Base-by-base conservation (phyloP, 371 early-diverging fungal genomes). In the Rhizomucor pusillus region DNA sequence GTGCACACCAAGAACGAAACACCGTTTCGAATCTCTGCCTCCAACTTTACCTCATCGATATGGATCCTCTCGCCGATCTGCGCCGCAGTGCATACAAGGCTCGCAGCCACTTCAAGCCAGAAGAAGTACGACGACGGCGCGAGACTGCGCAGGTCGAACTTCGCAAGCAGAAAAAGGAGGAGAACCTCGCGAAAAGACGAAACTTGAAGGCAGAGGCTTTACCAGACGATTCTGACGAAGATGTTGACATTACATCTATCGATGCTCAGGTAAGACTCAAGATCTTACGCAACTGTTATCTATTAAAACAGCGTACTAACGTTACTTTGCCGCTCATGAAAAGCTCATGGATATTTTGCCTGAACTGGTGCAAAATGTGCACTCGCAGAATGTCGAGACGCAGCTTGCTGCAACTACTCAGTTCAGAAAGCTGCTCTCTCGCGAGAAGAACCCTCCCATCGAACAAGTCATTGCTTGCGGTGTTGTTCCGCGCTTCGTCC, bases 391-490 rank as follows among this genome's bases (percentile, higher is more conserved):
- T 57, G 73, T 80, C 3, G 91, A 91, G 24, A 78, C 68, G 16
- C 94, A 93, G 67, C 77, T 92, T 41, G 60, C 81, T 39, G 92
- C 97, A 9, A 92, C 92, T 12, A 82, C 91, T 16, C 86, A 87
- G 56, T 98, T 99, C 79, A 86, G 99, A 73, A 93, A 94, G 69
- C 75, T 98, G 12, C 86, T 99, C 35, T 95, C 97, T 22, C 95
- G 95, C 68, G 99, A 97, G 70, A 86, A 84, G 57, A 92, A 92
- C 73, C 99, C 99, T 37, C 99, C 99, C 34, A 99, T 99, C 65
- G 93, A 93, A 56, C 90, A 93, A 69, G 96, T 99, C 43, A 96
- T 99, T 63, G 81, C 80, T 48, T 90, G 90, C 65, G 95, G 95
- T 41, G 97, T 98, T 39, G 90, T 99, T 22, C 94, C 99, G 22